A percentile compares a stretch with the other conserved stretches of the same genome.
Evolutionary conservation across 306 rosid species (phyloP).

Genomic region (Trichosanthes cucumerina): DNA sequence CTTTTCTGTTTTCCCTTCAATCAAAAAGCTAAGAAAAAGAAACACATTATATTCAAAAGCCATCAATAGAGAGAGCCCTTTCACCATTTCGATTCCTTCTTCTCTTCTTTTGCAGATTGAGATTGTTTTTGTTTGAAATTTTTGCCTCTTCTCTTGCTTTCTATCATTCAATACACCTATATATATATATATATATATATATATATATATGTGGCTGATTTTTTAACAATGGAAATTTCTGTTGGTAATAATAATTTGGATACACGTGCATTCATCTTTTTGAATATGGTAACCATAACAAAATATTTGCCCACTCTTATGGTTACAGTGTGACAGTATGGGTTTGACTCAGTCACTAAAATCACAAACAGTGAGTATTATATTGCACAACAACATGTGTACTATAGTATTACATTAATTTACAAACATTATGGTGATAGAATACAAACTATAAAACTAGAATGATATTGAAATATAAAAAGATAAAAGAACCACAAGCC

Average conservation of each 20-base stretch:
- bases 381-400: neutral
- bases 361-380: neutral
- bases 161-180: neutral
- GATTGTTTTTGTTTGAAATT: neutral
- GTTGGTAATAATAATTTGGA: constrained; percentile 24
- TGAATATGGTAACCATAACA: too few species aligned
- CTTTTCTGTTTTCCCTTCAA: neutral
- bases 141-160: constrained; percentile 24
- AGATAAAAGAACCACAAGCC: too few species aligned
- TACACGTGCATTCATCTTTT: constrained; percentile 44
- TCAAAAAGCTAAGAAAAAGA: neutral
- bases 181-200: too few species aligned
- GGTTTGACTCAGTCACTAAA: neutral
- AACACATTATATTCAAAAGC: neutral
- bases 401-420: too few species aligned
- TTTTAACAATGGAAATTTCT: constrained; percentile 9
- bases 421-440: too few species aligned
- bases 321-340: neutral
- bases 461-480: too few species aligned
- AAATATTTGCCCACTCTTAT: neutral
- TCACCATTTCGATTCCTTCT: neutral
- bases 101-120: neutral
- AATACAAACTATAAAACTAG: too few species aligned
- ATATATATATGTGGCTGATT: too few species aligned
- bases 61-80: constrained; percentile 11